Conservation (phyloP, 306 rosid genomes). For the Dicorynia guianensis region DNA sequence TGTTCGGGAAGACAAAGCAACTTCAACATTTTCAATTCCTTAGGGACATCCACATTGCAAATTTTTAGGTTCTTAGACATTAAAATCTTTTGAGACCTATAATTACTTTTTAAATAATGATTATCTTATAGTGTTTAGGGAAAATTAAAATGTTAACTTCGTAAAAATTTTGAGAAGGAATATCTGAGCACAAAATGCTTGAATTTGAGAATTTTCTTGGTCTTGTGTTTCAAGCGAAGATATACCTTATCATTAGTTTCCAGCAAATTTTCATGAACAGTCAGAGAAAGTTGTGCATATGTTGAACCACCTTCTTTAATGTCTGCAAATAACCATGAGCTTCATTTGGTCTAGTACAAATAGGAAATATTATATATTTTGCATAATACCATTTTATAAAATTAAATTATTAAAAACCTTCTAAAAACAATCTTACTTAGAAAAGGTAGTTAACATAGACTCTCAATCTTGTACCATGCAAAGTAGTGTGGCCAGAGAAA, state of each 20-base stretch:
- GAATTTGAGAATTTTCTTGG: background rate
- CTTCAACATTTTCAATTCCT: constrained; percentile 10
- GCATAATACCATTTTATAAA: background rate
- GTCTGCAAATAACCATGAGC: constrained; percentile 51
- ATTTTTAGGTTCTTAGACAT: background rate
- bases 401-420: no score
- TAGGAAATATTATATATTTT: constrained; percentile 13
- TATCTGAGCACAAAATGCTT: background rate
- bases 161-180: no score
- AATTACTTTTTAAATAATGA: constrained; percentile 10
- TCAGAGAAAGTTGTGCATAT: constrained; percentile 60
- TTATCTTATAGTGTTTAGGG: constrained; percentile 1
- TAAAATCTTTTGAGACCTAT: constrained; percentile 14
- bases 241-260: constrained; percentile 56
- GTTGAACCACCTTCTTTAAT: constrained; percentile 55
- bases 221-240: constrained; percentile 12
- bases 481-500: constrained; percentile 53
- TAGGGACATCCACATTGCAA: constrained; percentile 1
- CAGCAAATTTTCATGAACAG: constrained; percentile 64
- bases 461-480: constrained; percentile 48
- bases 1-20: constrained; percentile 24
- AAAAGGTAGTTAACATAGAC: constrained; percentile 10
- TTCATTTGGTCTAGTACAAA: constrained; percentile 14
- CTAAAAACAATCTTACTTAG: background rate
- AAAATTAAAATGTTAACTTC: background rate